Percentiles rank a stretch among this genome's conserved stretches.
Conservation (phyloP, 805 yeast genomes). For the Kluyveromyces siamensis region DNA sequence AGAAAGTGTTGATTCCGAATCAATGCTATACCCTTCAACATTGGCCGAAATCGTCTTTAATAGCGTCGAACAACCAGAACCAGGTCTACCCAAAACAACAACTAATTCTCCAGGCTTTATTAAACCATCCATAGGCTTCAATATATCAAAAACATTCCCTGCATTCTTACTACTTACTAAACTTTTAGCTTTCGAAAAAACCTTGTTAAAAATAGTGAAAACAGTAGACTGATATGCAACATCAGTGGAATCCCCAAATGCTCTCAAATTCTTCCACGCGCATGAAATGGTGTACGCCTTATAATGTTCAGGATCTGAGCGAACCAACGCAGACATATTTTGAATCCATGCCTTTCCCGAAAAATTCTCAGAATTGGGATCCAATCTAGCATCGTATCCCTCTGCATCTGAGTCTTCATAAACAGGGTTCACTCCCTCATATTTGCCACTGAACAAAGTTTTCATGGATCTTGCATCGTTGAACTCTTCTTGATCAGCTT, state of each 20-base stretch:
- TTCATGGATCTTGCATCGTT: neutral
- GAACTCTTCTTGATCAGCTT: neutral
- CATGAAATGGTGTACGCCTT: constrained; percentile 53
- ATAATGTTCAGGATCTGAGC: constrained; percentile 51
- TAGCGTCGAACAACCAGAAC: constrained; percentile 69
- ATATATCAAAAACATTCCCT: constrained; percentile 36
- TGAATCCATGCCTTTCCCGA: constrained; percentile 59
- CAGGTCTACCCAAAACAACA: constrained; percentile 67
- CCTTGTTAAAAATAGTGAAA: constrained; percentile 34
- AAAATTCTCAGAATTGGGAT: constrained; percentile 52
- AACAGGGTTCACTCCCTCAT: constrained; percentile 20
- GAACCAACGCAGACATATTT: constrained; percentile 45
- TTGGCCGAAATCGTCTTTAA: constrained; percentile 51
- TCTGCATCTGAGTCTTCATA: constrained; percentile 10
- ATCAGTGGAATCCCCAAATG: constrained; percentile 58
- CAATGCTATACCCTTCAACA: constrained; percentile 50
- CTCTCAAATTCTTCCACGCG: constrained; percentile 49
- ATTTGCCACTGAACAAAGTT: constrained; percentile 11
- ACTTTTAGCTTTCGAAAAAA: constrained; percentile 15
- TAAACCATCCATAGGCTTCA: constrained; percentile 58
- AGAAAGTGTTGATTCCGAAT: constrained; percentile 35
- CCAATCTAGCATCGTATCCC: constrained; percentile 35
- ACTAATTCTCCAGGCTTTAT: constrained; percentile 56
- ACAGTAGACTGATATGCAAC: constrained; percentile 59
- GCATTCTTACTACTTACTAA: constrained; percentile 17